A percentile compares a stretch with the other conserved stretches of the same genome.
phyloP scores from a whole-genome alignment of 2,329 filamentous ascomycete genomes.

The Aspergillus neotritici region DNA sequence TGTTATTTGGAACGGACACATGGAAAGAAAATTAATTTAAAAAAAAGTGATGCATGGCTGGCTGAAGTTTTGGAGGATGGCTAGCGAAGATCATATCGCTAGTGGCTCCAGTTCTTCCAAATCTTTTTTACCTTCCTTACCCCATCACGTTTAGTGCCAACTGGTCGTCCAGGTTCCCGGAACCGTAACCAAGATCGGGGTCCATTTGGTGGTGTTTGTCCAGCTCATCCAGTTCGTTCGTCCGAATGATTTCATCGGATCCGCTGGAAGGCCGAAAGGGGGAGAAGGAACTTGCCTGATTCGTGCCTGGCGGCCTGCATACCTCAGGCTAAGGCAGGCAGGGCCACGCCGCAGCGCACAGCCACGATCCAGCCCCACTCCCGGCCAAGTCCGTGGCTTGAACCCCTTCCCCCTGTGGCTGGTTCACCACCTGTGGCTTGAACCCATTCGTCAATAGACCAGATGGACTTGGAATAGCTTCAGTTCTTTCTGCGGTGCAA shows the following conservation, averaged over 20 bases:
- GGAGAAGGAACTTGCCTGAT: neutral
- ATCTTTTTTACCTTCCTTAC: conserved; percentile 1
- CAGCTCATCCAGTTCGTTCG: too few species aligned
- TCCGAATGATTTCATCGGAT: too few species aligned
- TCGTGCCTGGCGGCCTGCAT: neutral
- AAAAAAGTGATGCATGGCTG: neutral
- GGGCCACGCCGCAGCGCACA: conserved; percentile 11
- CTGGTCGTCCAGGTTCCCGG: conserved; percentile 9
- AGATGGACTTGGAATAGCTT: conserved; percentile 9
- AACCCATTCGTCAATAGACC: conserved; percentile 10
- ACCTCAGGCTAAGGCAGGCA: conserved; percentile 7
- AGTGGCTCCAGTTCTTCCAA: conserved; percentile 12
- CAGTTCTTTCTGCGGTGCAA: conserved; percentile 1
- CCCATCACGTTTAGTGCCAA: conserved; percentile 2
- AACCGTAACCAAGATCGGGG: neutral
- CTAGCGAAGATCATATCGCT: conserved; percentile 3
- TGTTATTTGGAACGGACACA: too few species aligned
- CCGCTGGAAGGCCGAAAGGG: conserved; percentile 2
- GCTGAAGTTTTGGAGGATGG: conserved; percentile 2
- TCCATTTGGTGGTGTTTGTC: too few species aligned
- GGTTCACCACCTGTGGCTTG: conserved; percentile 13
- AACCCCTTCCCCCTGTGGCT: conserved; percentile 11
- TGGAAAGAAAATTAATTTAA: too few species aligned
- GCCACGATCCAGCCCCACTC: conserved; percentile 1
- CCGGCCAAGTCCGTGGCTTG: conserved; percentile 6